Conservation (phyloP, 2,329 filamentous ascomycete species). For the Trichophyton rubrum region DNA sequence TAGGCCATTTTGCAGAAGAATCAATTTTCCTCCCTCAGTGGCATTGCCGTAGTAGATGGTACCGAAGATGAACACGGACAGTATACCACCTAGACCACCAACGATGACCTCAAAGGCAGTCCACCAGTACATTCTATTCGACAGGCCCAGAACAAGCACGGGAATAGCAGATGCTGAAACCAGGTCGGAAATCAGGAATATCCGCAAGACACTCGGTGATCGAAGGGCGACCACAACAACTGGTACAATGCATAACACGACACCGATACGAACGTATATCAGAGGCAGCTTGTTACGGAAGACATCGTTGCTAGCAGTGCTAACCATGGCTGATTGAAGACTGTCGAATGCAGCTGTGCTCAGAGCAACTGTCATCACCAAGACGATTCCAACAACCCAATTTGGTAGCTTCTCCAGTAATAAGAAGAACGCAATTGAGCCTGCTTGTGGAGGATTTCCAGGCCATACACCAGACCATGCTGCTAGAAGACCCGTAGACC, state of each 20-base stretch:
- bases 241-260: conserved; percentile 62
- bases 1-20: conserved; percentile 60
- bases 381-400: conserved; percentile 71
- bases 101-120: conserved; percentile 68
- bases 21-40: conserved; percentile 49
- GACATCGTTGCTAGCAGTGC: conserved; percentile 70
- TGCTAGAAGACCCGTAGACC: conserved; percentile 59
- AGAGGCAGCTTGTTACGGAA: conserved; percentile 71
- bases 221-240: conserved; percentile 37
- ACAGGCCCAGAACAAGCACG: conserved; percentile 59
- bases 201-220: conserved; percentile 16
- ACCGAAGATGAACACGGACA: conserved; percentile 72
- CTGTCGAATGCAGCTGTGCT: conserved; percentile 70
- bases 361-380: conserved; percentile 68
- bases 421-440: conserved; percentile 62
- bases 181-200: conserved; percentile 31
- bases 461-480: conserved; percentile 64
- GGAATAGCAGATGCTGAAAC: conserved; percentile 66
- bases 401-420: conserved; percentile 58
- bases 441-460: conserved; percentile 48
- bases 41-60: conserved; percentile 63
- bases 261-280: conserved; percentile 56
- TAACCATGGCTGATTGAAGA: conserved; percentile 72
- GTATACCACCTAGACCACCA: conserved; percentile 62
- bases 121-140: conserved; percentile 56